Evolutionary conservation across 768 basidiomycete genomes (phyloP).

Genomic region (Rhizopogon salebrosus): DNA sequence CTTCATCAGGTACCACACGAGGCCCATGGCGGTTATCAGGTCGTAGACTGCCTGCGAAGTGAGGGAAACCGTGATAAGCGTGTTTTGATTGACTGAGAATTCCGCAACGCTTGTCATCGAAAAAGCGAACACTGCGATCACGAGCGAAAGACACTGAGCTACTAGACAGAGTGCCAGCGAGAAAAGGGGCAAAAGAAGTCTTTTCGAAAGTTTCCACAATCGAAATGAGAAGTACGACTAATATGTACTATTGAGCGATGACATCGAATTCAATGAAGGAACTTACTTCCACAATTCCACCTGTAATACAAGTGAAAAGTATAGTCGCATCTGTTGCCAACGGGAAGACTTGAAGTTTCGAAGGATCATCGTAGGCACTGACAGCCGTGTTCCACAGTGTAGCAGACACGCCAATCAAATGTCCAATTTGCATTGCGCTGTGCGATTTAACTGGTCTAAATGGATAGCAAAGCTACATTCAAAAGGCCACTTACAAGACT

Average conservation of each 20-base stretch:
- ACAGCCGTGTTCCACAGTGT: neutral
- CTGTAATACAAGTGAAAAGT: neutral
- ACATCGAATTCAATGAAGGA: neutral
- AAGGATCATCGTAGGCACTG: neutral
- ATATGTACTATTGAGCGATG: neutral
- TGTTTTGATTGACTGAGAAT: neutral
- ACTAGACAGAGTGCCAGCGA: neutral
- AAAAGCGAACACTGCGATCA: neutral
- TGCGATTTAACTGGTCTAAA: neutral
- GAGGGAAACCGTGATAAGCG: neutral
- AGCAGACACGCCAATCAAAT: neutral
- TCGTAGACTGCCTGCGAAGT: neutral
- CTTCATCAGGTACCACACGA: neutral
- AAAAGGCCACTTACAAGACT: neutral
- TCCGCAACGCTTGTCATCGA: neutral
- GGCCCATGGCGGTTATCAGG: neutral
- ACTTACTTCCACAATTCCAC: neutral
- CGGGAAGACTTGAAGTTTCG: neutral
- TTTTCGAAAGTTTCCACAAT: neutral
- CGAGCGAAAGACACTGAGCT: neutral
- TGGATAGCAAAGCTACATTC: neutral
- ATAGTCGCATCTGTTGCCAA: neutral
- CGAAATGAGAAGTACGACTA: neutral
- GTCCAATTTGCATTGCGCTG: neutral
- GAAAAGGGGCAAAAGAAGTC: neutral